Evolutionary conservation across 345 rosid species (phyloP).

Genomic region (Populus ilicifolia): DNA sequence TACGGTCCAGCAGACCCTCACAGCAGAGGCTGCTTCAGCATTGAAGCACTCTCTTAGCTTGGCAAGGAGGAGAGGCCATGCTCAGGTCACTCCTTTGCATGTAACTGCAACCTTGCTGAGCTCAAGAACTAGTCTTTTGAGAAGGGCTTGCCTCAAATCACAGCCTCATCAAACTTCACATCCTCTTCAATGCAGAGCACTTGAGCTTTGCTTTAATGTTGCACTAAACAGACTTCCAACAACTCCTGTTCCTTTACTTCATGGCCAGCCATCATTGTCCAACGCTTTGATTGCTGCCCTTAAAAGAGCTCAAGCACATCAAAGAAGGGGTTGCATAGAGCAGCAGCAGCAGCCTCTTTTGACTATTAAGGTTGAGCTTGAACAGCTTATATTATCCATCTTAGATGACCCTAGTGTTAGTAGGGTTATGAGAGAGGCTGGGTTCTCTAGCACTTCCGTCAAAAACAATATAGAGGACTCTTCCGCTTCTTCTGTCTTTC

Average conservation of each 20-base stretch:
- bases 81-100: slow-evolving; percentile 86
- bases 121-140: slow-evolving; percentile 40
- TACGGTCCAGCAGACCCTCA: slow-evolving; percentile 94
- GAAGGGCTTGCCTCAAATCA: slow-evolving; percentile 50
- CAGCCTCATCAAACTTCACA: slow-evolving; percentile 37
- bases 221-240: slow-evolving; percentile 54
- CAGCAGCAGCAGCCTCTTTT: slow-evolving; percentile 50
- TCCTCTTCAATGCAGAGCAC: slow-evolving; percentile 52
- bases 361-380: slow-evolving; percentile 65
- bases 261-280: slow-evolving; percentile 45
- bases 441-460: slow-evolving; percentile 73
- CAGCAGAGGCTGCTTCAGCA: slow-evolving; percentile 93
- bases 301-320: slow-evolving; percentile 51
- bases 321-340: slow-evolving; percentile 48
- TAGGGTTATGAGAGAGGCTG: slow-evolving; percentile 93
- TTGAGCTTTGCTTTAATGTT: slow-evolving; percentile 60
- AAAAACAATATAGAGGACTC: slow-evolving; percentile 70
- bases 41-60: slow-evolving; percentile 88
- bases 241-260: slow-evolving; percentile 39
- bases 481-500: slow-evolving; percentile 63
- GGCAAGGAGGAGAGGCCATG: slow-evolving; percentile 90
- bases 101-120: slow-evolving; percentile 50
- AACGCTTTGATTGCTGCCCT: slow-evolving; percentile 54
- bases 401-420: slow-evolving; percentile 85
- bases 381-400: slow-evolving; percentile 65